phyloP scores from a whole-genome alignment of 2,329 filamentous ascomycete species.

The Aspergillus unguis region DNA sequence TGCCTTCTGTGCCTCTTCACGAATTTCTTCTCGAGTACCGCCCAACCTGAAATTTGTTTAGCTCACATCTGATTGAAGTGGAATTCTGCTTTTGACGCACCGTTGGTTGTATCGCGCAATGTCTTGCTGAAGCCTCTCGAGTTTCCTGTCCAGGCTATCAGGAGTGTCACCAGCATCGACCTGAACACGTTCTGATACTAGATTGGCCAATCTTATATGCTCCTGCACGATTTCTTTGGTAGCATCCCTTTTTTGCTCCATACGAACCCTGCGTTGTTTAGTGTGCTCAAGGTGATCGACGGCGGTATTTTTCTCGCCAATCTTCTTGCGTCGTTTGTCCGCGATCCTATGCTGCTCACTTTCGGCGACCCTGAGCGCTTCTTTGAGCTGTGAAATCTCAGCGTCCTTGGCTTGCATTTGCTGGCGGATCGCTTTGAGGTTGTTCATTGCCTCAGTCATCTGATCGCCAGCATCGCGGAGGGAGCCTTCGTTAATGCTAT shows the following conservation, averaged over 20 bases:
- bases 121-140: constrained; percentile 55
- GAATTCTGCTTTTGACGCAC: constrained; percentile 24
- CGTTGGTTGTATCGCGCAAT: constrained; percentile 56
- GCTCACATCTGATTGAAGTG: constrained; percentile 6
- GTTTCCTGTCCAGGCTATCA: constrained; percentile 47
- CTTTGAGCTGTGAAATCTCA: constrained; percentile 34
- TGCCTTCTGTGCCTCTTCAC: constrained; percentile 43
- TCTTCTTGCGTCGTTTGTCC: constrained; percentile 51
- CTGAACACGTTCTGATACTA: constrained; percentile 56
- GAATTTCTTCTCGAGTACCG: constrained; percentile 63
- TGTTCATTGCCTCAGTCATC: constrained; percentile 43
- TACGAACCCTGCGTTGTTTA: constrained; percentile 45
- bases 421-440: constrained; percentile 36
- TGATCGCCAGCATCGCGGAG: constrained; percentile 49
- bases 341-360: constrained; percentile 51
- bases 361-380: constrained; percentile 55
- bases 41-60: constrained; percentile 49
- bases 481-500: constrained; percentile 41
- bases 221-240: constrained; percentile 51
- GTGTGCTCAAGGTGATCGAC: constrained; percentile 52
- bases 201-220: constrained; percentile 54
- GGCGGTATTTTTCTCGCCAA: constrained; percentile 62
- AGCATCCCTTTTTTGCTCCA: constrained; percentile 49
- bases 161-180: constrained; percentile 64
- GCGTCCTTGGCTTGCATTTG: constrained; percentile 32